phyloP scores from a whole-genome alignment of 1,139 yeast species.

The Yamadazyma diospyri region DNA sequence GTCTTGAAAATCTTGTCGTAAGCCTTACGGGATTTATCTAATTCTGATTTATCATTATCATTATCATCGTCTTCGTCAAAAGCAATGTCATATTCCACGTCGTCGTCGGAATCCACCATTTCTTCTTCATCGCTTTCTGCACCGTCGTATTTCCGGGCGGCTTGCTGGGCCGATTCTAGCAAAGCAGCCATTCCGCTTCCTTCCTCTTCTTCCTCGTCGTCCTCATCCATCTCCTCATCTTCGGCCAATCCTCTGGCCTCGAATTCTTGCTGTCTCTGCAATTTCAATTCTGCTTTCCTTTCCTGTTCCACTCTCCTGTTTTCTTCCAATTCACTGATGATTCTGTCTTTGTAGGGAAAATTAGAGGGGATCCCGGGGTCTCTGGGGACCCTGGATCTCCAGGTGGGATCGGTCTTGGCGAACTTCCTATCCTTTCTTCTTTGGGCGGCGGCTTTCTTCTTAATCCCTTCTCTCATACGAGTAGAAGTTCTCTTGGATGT shows the following conservation, averaged over 20 bases:
- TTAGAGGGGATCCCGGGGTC: slow-evolving; percentile 94
- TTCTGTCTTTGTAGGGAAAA: slow-evolving; percentile 88
- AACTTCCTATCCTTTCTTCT: slow-evolving; percentile 77
- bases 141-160: slow-evolving; percentile 71
- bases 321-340: slow-evolving; percentile 77
- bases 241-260: slow-evolving; percentile 40
- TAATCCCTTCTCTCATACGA: slow-evolving; percentile 92
- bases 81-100: slow-evolving; percentile 48
- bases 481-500: slow-evolving; percentile 84
- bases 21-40: slow-evolving; percentile 85
- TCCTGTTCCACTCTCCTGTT: slow-evolving; percentile 61
- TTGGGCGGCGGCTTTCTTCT: slow-evolving; percentile 93
- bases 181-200: slow-evolving; percentile 76
- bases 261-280: slow-evolving; percentile 46
- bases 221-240: slow-evolving; percentile 34
- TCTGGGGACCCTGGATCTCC: slow-evolving; percentile 81
- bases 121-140: slow-evolving; percentile 40
- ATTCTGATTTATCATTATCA: slow-evolving; percentile 28
- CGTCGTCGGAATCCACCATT: slow-evolving; percentile 42
- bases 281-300: slow-evolving; percentile 49
- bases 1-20: slow-evolving; percentile 84
- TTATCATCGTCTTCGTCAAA: slow-evolving; percentile 36
- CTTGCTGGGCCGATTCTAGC: slow-evolving; percentile 82
- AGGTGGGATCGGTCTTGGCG: slow-evolving; percentile 86
- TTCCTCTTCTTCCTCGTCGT: slow-evolving; percentile 42